These are phyloP conservation scores for Medicago ruthenica DNA, from an alignment of 306 rosid genomes.

Conservation along the genomic window DNA sequence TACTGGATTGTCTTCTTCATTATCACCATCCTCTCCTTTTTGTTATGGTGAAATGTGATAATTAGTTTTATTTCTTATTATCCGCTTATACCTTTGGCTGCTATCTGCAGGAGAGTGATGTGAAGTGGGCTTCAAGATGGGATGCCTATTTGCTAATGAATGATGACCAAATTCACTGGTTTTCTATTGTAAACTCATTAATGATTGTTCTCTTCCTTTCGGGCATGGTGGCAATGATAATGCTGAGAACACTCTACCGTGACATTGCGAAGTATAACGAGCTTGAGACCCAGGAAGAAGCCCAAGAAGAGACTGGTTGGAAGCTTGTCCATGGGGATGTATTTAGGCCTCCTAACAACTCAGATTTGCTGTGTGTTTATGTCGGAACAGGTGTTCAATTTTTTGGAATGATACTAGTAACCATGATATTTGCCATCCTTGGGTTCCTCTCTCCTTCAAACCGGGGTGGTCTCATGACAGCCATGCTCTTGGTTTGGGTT, in stretches of 20 bases:
- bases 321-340: constrained; percentile 99
- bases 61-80: constrained; percentile 36
- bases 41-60: constrained; percentile 17
- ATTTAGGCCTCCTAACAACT: constrained; percentile 83
- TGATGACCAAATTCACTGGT: constrained; percentile 98
- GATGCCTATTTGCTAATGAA: constrained; percentile 96
- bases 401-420: constrained; percentile 88
- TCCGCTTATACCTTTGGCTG: constrained; percentile 39
- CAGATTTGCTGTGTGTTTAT: constrained; percentile 87
- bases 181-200: constrained; percentile 91
- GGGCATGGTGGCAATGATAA: constrained; percentile 99
- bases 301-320: constrained; percentile 99
- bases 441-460: constrained; percentile 98
- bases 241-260: constrained; percentile 96
- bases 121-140: constrained; percentile 99
- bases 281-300: constrained; percentile 99
- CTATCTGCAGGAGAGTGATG: constrained; percentile 77
- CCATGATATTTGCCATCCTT: constrained; percentile 95
- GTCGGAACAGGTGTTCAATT: constrained; percentile 98
- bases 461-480: constrained; percentile 98
- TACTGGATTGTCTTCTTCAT: constrained; percentile 3
- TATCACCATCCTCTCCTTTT: background rate
- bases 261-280: constrained; percentile 96
- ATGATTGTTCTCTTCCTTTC: constrained; percentile 99
- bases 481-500: constrained; percentile 95